Percentiles rank a stretch among this genome's conserved stretches.
Evolutionary conservation across 768 basidiomycete genomes (phyloP).

Genomic region (Cantharellus cinnabarinus): DNA sequence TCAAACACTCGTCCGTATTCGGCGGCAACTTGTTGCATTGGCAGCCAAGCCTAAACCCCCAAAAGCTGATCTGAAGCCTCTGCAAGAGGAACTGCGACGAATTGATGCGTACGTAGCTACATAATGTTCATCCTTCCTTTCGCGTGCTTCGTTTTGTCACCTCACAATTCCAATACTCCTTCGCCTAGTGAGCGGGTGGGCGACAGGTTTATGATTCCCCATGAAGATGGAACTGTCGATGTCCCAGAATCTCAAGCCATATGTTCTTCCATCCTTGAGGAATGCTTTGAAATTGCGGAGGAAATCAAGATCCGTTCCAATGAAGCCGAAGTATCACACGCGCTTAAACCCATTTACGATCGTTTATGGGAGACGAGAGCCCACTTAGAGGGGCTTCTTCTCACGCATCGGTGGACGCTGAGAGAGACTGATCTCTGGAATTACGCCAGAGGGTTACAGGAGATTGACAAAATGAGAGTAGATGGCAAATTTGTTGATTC

Average conservation of each 20-base stretch:
- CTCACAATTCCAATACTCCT: not conserved
- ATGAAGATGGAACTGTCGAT: constrained; percentile 33
- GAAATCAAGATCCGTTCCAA: constrained; percentile 65
- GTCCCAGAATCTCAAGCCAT: constrained; percentile 85
- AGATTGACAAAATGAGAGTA: constrained; percentile 92
- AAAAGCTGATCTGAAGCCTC: constrained; percentile 71
- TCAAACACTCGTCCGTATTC: constrained; percentile 66
- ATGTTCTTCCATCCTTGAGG: constrained; percentile 80
- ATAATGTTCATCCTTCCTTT: not conserved
- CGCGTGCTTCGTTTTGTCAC: constrained; percentile 9
- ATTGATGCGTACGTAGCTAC: constrained; percentile 74
- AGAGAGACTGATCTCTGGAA: constrained; percentile 88
- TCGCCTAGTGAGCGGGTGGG: no score
- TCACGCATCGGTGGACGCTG: constrained; percentile 94
- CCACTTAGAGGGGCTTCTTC: constrained; percentile 75
- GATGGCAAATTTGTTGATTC: constrained; percentile 94
- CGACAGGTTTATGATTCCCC: no score
- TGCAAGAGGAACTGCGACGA: constrained; percentile 81
- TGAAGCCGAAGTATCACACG: constrained; percentile 71
- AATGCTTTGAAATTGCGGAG: constrained; percentile 87
- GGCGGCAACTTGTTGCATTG: constrained; percentile 73
- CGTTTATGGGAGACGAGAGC: constrained; percentile 66
- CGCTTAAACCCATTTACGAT: constrained; percentile 84
- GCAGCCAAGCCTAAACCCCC: constrained; percentile 72
- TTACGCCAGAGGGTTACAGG: constrained; percentile 79